A percentile compares a stretch with the other conserved stretches of the same genome.
Conservation (phyloP, 352 stramenopile species). For the Pythium sp. region DNA sequence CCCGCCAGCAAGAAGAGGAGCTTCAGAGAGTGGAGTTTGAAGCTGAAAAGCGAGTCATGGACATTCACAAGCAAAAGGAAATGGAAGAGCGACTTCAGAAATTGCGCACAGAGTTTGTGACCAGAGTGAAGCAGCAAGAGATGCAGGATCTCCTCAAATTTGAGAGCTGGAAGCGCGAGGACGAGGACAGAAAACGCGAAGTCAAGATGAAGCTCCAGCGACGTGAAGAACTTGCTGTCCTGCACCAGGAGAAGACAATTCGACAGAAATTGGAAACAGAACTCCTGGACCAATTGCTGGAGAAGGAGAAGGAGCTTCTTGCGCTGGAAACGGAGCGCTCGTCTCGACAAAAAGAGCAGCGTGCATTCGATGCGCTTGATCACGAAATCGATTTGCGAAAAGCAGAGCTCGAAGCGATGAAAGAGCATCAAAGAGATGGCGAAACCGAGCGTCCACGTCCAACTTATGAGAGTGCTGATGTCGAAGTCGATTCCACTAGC, state of each 20-base stretch:
- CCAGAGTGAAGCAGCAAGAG: conserved; percentile 67
- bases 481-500: background rate
- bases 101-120: conserved; percentile 72
- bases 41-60: conserved; percentile 53
- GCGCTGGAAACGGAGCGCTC: conserved; percentile 35
- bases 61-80: conserved; percentile 58
- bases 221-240: conserved; percentile 39
- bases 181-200: conserved; percentile 41
- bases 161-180: conserved; percentile 70
- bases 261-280: conserved; percentile 54
- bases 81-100: conserved; percentile 65
- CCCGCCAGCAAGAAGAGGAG: conserved; percentile 75
- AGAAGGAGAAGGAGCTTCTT: conserved; percentile 45
- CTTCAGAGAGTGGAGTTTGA: conserved; percentile 72
- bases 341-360: conserved; percentile 28
- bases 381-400: conserved; percentile 21
- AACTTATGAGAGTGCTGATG: background rate
- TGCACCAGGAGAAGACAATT: conserved; percentile 52
- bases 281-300: conserved; percentile 34
- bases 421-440: conserved; percentile 1
- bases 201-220: conserved; percentile 31
- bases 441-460: background rate
- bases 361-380: conserved; percentile 28
- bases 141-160: conserved; percentile 66
- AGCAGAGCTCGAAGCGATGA: conserved; percentile 11